These are phyloP conservation scores for Fraxinus paxiana DNA, from an alignment of 305 asterid species.

Conservation along the genomic window DNA sequence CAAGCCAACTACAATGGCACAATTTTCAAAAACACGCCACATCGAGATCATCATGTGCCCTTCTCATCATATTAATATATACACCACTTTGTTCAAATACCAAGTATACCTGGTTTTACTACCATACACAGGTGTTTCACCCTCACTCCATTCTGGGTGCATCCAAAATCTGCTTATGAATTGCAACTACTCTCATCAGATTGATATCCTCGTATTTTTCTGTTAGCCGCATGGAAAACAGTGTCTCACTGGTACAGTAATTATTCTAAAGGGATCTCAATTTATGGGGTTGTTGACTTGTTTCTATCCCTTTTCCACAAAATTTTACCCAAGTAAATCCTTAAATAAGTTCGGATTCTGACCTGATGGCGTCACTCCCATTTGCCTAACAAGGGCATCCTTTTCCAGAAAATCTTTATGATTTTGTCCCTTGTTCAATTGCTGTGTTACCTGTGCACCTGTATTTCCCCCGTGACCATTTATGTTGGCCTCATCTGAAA, in stretches of 20 bases:
- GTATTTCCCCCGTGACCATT: slow-evolving; percentile 45
- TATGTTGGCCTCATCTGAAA: slow-evolving; percentile 29
- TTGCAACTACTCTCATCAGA: background rate
- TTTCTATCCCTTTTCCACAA: background rate
- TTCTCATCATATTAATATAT: background rate
- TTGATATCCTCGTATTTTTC: background rate
- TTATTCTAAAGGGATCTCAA: slow-evolving; percentile 1
- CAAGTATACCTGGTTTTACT: background rate
- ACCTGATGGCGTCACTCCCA: slow-evolving; percentile 82
- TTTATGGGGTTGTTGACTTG: slow-evolving; percentile 13
- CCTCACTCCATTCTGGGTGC: background rate
- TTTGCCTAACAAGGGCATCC: slow-evolving; percentile 83
- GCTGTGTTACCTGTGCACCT: slow-evolving; percentile 30
- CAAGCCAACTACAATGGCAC: background rate
- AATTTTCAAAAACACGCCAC: background rate
- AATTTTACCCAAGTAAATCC: slow-evolving; percentile 66
- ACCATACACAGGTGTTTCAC: background rate
- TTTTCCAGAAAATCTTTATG: slow-evolving; percentile 68
- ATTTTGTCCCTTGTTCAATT: slow-evolving; percentile 60
- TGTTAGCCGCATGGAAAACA: background rate
- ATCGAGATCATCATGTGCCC: background rate
- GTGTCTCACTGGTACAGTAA: background rate
- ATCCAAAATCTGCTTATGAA: background rate
- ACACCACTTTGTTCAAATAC: background rate
- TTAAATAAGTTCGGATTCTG: slow-evolving; percentile 84